Evolutionary conservation across 768 basidiomycete genomes (phyloP).

Genomic region (Trametes meyenii): DNA sequence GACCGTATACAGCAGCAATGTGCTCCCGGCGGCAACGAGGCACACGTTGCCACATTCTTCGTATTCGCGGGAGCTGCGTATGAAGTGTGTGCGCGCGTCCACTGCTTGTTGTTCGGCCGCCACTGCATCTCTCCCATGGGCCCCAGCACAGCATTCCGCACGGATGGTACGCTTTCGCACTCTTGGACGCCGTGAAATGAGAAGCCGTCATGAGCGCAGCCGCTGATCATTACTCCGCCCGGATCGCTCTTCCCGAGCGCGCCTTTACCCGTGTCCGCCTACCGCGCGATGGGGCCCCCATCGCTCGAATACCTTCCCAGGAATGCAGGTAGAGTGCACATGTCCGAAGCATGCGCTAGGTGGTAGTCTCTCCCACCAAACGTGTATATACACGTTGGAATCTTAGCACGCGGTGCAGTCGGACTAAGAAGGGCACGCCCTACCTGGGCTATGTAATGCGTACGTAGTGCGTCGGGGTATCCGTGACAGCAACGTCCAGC

Average conservation of each 20-base stretch:
- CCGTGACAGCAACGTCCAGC: neutral
- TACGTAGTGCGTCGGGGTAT: conserved; percentile 9
- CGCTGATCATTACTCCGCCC: conserved; percentile 10
- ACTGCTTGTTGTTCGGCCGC: neutral
- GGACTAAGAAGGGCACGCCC: neutral
- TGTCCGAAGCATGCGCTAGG: neutral
- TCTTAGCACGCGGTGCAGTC: neutral
- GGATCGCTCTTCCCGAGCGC: conserved; percentile 8
- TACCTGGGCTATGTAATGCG: conserved; percentile 4
- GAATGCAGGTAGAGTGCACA: neutral
- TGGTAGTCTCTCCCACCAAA: neutral
- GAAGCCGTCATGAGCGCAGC: conserved; percentile 6
- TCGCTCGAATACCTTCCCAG: neutral
- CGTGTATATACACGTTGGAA: conserved; percentile 8
- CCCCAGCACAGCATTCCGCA: conserved; percentile 6
- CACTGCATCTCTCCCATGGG: neutral
- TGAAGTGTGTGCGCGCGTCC: neutral
- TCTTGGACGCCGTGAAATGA: neutral
- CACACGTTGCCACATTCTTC: neutral
- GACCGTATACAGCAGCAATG: neutral
- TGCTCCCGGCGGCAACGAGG: conserved; percentile 9
- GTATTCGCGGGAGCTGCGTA: conserved; percentile 9
- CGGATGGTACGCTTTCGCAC: conserved; percentile 4
- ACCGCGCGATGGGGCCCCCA: neutral
- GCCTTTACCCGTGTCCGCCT: neutral